Evolutionary conservation across 352 stramenopile species (phyloP), one percentile per base, ranked within the genome.

Genomic region (Globisporangium solare): DNA sequence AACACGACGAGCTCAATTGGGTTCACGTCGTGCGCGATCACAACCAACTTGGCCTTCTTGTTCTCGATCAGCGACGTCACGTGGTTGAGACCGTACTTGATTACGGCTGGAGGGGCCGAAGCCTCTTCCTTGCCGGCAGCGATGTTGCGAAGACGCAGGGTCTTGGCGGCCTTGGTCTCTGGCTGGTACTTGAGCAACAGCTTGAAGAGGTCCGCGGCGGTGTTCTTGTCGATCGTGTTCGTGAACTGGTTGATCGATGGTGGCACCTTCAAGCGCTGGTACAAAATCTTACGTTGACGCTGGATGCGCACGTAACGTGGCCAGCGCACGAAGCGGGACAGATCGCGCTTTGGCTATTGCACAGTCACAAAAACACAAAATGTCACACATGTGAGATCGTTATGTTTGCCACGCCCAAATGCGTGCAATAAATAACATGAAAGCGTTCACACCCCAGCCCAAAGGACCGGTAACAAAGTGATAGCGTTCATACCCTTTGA

Each of bases 41-140:
- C 73, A n/a, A 99, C 97, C 45, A 99, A 73, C 76, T 98, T 96
- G 41, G 97, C 97, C 91, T 99, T 99, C 92, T 99, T 99, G 70
- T 98, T 95, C 83, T 99, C 97, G 57, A 99, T 92, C 46, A 99
- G 76, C 60, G 89, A 97, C 37, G 97, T 99, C 56, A 99, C 94
- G 80, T 99, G 96, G 86, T 99, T 99, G 12, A 99, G 81, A 72
- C 97, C 97, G 71, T 97, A 99, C 87, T 99, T 99, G 70, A 98
- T 71, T 20, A 98, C 86, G 56, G 93, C 80, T 40, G 94, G 78
- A 47, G 95, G 92, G 37, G 83, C 86, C 67, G 77, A 83, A 31
- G 86, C 79, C 63, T 94, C 86, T 60, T 97, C 91, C 68, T 96
- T 96, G 57, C 96, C 96, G 53, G 94, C 95, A 47, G 96, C 97